phyloP scores from a whole-genome alignment of 257 asterid genomes.

The Solanum appendiculatum region DNA sequence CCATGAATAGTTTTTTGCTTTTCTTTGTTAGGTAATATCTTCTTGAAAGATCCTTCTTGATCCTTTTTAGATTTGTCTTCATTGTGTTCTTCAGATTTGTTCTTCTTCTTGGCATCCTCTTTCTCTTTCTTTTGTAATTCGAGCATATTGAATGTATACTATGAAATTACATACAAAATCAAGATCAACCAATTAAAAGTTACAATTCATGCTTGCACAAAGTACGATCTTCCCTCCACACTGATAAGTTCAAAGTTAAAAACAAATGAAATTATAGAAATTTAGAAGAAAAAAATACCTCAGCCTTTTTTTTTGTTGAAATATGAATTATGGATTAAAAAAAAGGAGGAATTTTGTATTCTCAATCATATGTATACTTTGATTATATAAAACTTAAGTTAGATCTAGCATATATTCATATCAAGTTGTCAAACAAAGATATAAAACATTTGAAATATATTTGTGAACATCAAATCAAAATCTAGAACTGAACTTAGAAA shows the following conservation, averaged over 20 bases:
- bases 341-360: background rate
- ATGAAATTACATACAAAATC: background rate
- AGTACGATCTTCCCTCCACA: background rate
- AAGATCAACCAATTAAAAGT: background rate
- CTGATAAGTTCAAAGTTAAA: background rate
- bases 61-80: background rate
- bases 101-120: background rate
- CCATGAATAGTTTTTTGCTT: background rate
- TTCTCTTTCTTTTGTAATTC: background rate
- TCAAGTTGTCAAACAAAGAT: background rate
- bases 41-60: background rate
- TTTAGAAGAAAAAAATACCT: background rate
- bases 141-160: background rate
- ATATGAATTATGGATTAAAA: background rate
- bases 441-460: background rate
- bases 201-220: background rate
- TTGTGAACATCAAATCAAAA: background rate
- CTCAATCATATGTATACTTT: background rate
- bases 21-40: background rate
- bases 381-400: background rate
- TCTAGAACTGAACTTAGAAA: background rate
- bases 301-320: too few relatives aligned
- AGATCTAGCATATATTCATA: background rate
- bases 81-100: too few relatives aligned
- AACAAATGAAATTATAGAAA: background rate